Evolutionary conservation across 164 flowering plant species (phyloP), one percentile per base, ranked within the genome.

Genomic region (Berberis vulgaris): DNA sequence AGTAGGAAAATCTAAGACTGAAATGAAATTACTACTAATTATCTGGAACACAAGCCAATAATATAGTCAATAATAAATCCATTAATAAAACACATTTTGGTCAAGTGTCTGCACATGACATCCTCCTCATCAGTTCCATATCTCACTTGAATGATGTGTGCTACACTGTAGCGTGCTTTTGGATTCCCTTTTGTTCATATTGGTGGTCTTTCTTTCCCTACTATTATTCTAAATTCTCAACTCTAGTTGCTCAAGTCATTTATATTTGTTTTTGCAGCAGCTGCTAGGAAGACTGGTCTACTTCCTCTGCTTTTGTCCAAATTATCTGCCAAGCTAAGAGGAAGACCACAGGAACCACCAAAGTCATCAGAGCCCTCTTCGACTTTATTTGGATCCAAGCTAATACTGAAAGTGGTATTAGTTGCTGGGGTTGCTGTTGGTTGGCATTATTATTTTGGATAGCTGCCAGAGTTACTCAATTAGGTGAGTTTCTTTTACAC

Each of bases 361-460:
- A 12, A 69, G 54, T 58, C 79, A 26, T 54, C 68, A 5, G 26
- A 26, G 26, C 6, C 73, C 26, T 63, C 83, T 41, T 78, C 83
- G 46, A 78, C 89, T 44, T 64, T 73, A 11, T 43, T 69, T 3
- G 69, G 60, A 41, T 57, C 67, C 43, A 86, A 81, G 80, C 70
- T 86, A 26, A 60, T 85, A 12, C 44, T 86, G 56, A 88, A 83
- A 76, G 80, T 88, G 12, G 41, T 77, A 12, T 60, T 86, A 58
- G 88, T 88, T 5, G 91, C 89, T 61, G 80, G 73, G 10, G 44
- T 86, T 65, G 97, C 96, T 60, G 80, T 76, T 67, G 77, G 60
- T 62, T 88, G 91, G 93, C 96, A 89, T 63, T 86, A 60, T 67
- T 89, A 73, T 73, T 79, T 60, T 60, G 63, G 72, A 72, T 84